A percentile compares a stretch with the other conserved stretches of the same genome.
phyloP scores from a whole-genome alignment of 192 early-diverging fungal species.

The Coemansia sp. region DNA sequence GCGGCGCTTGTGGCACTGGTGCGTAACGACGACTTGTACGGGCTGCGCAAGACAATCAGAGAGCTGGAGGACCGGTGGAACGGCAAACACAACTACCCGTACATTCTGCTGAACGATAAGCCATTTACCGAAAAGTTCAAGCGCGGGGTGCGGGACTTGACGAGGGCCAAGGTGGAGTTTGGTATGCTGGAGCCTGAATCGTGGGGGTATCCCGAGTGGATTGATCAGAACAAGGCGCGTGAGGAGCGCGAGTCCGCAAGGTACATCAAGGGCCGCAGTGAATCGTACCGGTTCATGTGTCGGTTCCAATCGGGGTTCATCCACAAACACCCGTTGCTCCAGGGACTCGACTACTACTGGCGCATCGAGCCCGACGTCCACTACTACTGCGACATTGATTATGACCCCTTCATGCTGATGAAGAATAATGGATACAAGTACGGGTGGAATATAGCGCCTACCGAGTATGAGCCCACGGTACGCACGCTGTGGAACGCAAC shows the following conservation, averaged over 20 bases:
- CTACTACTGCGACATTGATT: conserved; percentile 59
- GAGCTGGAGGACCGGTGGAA: conserved; percentile 75
- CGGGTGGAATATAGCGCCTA: conserved; percentile 58
- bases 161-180: conserved; percentile 33
- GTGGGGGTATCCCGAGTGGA: conserved; percentile 52
- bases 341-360: conserved; percentile 61
- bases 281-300: conserved; percentile 47
- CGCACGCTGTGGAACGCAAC: conserved; percentile 53
- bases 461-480: conserved; percentile 59
- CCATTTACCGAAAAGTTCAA: conserved; percentile 72
- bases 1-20: conserved; percentile 67
- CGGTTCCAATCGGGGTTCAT: conserved; percentile 55
- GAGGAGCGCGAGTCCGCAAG: conserved; percentile 25
- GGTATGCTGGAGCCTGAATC: conserved; percentile 35
- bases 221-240: conserved; percentile 43
- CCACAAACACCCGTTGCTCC: conserved; percentile 56
- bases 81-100: conserved; percentile 74
- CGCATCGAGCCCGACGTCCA: conserved; percentile 60
- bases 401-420: conserved; percentile 61
- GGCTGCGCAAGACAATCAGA: conserved; percentile 55
- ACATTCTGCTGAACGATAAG: conserved; percentile 77
- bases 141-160: conserved; percentile 40
- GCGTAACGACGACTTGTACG: conserved; percentile 66
- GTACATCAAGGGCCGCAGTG: conserved; percentile 46
- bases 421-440: conserved; percentile 50